Conservation (phyloP, 2,329 filamentous ascomycete species). For the Tolypocladium ovalisporum region DNA sequence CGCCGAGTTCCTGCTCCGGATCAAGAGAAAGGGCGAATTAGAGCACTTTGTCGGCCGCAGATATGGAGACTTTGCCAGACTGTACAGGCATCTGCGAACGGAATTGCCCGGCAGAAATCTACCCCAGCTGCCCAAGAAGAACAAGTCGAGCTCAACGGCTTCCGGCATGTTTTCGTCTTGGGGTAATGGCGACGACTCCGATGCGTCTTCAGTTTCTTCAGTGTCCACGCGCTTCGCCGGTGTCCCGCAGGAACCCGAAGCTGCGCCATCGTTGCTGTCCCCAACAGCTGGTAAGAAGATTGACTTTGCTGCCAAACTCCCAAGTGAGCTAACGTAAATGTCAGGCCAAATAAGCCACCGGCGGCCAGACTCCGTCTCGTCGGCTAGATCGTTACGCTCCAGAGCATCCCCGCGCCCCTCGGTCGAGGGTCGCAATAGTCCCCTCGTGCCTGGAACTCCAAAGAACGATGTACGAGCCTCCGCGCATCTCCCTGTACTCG, state of each 20-base stretch:
- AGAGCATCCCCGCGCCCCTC: constrained; percentile 20
- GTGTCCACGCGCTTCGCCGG: constrained; percentile 56
- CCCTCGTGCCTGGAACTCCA: constrained; percentile 9
- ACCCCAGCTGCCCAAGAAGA: constrained; percentile 81
- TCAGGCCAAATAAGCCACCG: constrained; percentile 3
- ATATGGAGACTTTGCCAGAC: constrained; percentile 75
- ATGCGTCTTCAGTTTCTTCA: constrained; percentile 72
- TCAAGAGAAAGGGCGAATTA: constrained; percentile 64
- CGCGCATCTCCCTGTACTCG: background rate
- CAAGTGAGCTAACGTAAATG: background rate
- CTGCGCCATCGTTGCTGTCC: constrained; percentile 14
- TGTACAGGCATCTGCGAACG: constrained; percentile 68
- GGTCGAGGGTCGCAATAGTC: constrained; percentile 18
- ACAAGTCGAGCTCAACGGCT: constrained; percentile 66
- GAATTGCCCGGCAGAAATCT: constrained; percentile 88
- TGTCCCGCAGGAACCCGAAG: constrained; percentile 11
- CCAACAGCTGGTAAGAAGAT: constrained; percentile 9
- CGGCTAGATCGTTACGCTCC: constrained; percentile 18
- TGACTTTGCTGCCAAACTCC: background rate
- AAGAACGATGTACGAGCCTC: constrained; percentile 14
- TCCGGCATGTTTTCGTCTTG: constrained; percentile 42
- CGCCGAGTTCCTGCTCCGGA: constrained; percentile 82
- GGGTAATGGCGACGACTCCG: constrained; percentile 54
- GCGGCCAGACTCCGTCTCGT: constrained; percentile 17
- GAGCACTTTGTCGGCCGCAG: constrained; percentile 74